A percentile compares a stretch with the other conserved stretches of the same genome.
Conservation (phyloP, 768 basidiomycete species). For the Hysterangium stoloniferum region DNA sequence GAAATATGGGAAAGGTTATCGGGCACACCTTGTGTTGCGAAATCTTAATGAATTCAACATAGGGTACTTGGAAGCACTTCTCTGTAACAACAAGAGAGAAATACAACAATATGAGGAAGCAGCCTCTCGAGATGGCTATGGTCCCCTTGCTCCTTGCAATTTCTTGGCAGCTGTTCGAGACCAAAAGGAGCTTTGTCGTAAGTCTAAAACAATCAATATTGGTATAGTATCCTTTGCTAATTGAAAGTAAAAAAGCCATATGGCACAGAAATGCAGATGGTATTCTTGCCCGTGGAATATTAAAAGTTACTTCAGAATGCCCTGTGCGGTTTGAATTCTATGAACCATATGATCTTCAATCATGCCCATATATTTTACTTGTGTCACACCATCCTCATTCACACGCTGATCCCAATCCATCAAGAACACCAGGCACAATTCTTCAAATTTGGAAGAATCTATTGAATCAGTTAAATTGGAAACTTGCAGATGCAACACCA, state of each 20-base stretch:
- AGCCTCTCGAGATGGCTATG: conserved; percentile 20
- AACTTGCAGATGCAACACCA: conserved; percentile 24
- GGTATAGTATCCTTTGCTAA: background rate
- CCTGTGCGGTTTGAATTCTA: conserved; percentile 9
- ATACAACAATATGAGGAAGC: conserved; percentile 8
- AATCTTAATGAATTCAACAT: conserved; percentile 20
- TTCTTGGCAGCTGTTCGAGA: conserved; percentile 15
- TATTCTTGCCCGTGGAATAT: conserved; percentile 12
- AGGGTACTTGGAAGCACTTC: conserved; percentile 18
- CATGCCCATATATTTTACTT: conserved; percentile 13
- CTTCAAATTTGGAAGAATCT: conserved; percentile 14
- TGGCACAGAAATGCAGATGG: conserved; percentile 18
- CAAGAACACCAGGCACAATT: conserved; percentile 11
- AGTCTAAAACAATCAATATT: conserved; percentile 7
- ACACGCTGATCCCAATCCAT: conserved; percentile 6
- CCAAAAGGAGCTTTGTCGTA: conserved; percentile 17
- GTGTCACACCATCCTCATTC: conserved; percentile 15
- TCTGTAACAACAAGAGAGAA: conserved; percentile 3
- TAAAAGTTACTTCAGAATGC: background rate
- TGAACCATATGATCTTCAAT: conserved; percentile 8
- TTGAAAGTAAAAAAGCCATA: conserved; percentile 6
- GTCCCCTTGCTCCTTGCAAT: conserved; percentile 18
- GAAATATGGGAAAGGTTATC: background rate
- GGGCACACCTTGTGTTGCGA: conserved; percentile 17
- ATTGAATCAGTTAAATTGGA: conserved; percentile 19